These are phyloP conservation scores for Ophiostoma sp. DNA, from an alignment of 2,329 filamentous ascomycete species.

Conservation along the genomic window DNA sequence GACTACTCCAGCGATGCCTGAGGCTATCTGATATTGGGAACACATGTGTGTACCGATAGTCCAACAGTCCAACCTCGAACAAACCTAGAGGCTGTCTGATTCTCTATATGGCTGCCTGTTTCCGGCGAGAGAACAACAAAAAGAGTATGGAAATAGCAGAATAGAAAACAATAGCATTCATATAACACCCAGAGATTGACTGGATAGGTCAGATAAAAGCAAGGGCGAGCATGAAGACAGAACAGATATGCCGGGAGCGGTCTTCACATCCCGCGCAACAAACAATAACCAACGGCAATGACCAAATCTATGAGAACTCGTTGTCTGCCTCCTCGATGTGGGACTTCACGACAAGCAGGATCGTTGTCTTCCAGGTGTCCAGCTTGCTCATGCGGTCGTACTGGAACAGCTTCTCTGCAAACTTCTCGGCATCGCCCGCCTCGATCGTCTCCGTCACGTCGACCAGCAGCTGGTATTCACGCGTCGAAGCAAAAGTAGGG, in stretches of 20 bases:
- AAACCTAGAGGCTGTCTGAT: not conserved
- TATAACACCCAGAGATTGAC: not conserved
- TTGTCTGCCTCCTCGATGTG: constrained; percentile 58
- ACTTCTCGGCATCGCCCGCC: constrained; percentile 71
- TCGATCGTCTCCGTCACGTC: constrained; percentile 74
- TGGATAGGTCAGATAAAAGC: not conserved
- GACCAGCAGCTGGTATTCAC: constrained; percentile 74
- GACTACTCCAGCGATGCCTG: not conserved
- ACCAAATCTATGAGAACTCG: constrained; percentile 33
- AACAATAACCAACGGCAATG: not conserved
- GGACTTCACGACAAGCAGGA: constrained; percentile 77
- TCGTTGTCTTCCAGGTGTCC: constrained; percentile 93
- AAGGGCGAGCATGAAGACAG: not conserved
- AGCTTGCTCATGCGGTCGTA: constrained; percentile 90
- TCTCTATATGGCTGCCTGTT: not conserved
- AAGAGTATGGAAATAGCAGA: not conserved
- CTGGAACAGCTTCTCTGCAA: constrained; percentile 79
- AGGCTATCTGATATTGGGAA: not conserved
- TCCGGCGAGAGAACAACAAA: not conserved
- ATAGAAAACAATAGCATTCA: not conserved
- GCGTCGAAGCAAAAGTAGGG: constrained; percentile 66
- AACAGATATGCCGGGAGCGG: not conserved
- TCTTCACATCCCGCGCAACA: too few species aligned
- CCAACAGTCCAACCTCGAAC: not conserved
- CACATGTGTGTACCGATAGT: not conserved